phyloP scores from a whole-genome alignment of 2,329 filamentous ascomycete species.

The Verticillium alfalfae region DNA sequence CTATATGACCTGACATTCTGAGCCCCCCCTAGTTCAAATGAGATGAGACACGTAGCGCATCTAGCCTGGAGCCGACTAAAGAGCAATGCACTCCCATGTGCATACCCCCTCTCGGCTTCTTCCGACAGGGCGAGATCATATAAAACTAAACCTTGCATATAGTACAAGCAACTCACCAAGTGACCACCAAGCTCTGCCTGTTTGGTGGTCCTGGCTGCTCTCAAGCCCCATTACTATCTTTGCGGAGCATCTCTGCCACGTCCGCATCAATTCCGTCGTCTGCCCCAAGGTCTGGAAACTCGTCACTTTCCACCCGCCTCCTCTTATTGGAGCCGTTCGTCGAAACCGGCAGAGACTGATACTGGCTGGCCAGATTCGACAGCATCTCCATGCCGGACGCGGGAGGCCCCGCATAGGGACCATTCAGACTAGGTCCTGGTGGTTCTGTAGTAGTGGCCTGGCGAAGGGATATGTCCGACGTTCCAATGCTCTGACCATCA shows the following conservation, averaged over 20 bases:
- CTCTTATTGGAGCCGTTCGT: slow-evolving; percentile 52
- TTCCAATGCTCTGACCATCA: slow-evolving; percentile 15
- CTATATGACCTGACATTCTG: not conserved
- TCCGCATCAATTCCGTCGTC: slow-evolving; percentile 53
- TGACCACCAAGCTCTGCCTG: no score
- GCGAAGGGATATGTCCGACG: slow-evolving; percentile 10
- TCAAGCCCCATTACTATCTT: slow-evolving; percentile 24
- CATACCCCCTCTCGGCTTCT: no score
- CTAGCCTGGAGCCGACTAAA: no score
- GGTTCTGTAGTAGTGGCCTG: not conserved
- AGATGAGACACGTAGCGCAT: no score
- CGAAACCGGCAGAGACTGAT: slow-evolving; percentile 42
- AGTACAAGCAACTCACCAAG: no score
- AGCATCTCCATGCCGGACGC: slow-evolving; percentile 32
- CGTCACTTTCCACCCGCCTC: slow-evolving; percentile 46
- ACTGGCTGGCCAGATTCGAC: slow-evolving; percentile 33
- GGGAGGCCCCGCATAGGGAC: not conserved
- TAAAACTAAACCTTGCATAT: no score
- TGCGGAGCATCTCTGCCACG: slow-evolving; percentile 48
- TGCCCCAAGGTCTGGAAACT: slow-evolving; percentile 48
- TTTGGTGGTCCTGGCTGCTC: not conserved
- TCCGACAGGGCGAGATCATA: no score
- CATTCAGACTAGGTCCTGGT: slow-evolving; percentile 5
- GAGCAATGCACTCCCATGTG: no score
- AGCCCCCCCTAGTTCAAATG: no score